phyloP scores from a whole-genome alignment of 768 basidiomycete species.

The Phanerodontia chrysosporium region DNA sequence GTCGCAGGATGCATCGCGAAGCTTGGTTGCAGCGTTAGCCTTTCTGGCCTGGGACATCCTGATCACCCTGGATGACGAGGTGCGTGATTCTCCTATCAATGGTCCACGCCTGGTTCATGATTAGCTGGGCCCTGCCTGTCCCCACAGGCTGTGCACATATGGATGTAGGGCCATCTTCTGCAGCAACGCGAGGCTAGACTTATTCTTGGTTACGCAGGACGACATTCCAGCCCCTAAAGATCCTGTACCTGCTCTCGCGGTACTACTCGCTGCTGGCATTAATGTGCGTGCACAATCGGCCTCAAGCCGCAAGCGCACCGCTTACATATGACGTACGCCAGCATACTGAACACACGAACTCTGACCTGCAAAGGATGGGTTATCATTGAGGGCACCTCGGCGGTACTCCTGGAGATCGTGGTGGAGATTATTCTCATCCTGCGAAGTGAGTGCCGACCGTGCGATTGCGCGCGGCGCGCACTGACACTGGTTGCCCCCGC shows the following conservation, averaged over 20 bases:
- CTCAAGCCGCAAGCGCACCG: neutral
- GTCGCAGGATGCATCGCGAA: conserved; percentile 6
- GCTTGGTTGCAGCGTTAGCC: conserved; percentile 10
- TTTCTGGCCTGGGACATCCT: conserved; percentile 13
- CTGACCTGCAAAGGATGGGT: conserved; percentile 14
- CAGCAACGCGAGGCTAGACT: neutral
- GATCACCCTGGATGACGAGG: conserved; percentile 13
- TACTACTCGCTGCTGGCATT: conserved; percentile 14
- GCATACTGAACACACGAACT: conserved; percentile 4
- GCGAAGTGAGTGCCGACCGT: conserved; percentile 4
- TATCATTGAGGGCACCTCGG: conserved; percentile 12
- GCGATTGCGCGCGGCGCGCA: neutral
- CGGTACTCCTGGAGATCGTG: conserved; percentile 9
- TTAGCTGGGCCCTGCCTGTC: neutral
- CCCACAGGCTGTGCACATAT: conserved; percentile 8
- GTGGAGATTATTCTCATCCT: conserved; percentile 14
- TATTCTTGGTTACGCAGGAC: neutral
- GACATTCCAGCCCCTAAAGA: conserved; percentile 8
- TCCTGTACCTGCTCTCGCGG: conserved; percentile 12
- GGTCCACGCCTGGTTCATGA: neutral
- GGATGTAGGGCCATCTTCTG: conserved; percentile 1
- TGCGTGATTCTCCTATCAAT: neutral
- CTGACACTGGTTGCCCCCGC: neutral
- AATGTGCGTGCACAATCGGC: conserved; percentile 6
- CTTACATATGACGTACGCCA: neutral